A percentile compares a stretch with the other conserved stretches of the same genome.
These are phyloP conservation scores for Delonix regia DNA, from an alignment of 306 rosid genomes.

Conservation along the genomic window DNA sequence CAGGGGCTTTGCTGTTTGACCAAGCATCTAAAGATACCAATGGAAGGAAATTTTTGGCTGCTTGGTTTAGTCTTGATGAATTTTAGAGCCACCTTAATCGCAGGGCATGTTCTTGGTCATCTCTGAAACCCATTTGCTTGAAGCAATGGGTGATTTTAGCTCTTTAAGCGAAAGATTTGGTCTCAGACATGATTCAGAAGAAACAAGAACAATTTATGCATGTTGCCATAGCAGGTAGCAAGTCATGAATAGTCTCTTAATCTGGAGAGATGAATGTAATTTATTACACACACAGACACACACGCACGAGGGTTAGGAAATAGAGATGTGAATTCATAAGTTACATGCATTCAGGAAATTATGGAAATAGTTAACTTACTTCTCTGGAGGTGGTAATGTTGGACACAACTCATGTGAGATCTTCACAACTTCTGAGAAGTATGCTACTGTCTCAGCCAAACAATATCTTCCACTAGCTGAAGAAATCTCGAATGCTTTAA, in stretches of 20 bases:
- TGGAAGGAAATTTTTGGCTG: background rate
- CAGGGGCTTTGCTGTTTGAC: background rate
- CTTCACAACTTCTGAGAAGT: conserved; percentile 55
- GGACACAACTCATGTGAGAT: conserved; percentile 62
- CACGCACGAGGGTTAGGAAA: background rate
- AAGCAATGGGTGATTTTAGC: background rate
- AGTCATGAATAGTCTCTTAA: background rate
- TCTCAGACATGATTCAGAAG: background rate
- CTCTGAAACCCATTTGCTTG: background rate
- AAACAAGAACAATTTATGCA: background rate
- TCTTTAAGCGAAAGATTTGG: background rate
- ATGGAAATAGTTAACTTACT: conserved; percentile 44
- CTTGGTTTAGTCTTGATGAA: too few species aligned
- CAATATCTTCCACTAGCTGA: conserved; percentile 78
- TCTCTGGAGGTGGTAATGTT: conserved; percentile 54
- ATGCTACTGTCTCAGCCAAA: conserved; percentile 54
- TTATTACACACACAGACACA: background rate
- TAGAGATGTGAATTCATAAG: background rate
- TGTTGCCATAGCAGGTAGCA: background rate
- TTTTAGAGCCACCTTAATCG: too few species aligned
- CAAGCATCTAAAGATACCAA: background rate
- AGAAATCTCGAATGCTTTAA: conserved; percentile 74
- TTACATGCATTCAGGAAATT: conserved; percentile 4
- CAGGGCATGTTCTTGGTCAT: background rate
- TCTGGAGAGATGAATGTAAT: background rate